Conservation (phyloP, 2,329 filamentous ascomycete genomes). For the Aspergillus floridensis region DNA sequence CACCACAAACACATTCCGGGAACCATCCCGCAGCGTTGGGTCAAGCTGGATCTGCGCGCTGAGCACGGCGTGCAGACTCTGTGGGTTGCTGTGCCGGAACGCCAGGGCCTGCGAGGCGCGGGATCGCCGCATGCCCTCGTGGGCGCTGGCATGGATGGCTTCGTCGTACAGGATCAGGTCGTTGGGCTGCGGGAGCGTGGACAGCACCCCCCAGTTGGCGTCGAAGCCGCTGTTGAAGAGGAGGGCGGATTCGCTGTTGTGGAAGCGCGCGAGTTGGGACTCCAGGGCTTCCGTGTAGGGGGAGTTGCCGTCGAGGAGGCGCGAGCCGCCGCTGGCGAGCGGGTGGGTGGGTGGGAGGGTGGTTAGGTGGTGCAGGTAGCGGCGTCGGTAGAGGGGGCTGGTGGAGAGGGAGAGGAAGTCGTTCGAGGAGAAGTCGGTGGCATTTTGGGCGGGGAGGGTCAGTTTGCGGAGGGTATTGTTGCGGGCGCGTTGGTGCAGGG, state of each 20-base stretch:
- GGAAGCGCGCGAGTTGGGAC: constrained; percentile 57
- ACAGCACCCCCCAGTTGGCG: constrained; percentile 64
- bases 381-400: constrained; percentile 46
- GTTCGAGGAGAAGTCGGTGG: constrained; percentile 63
- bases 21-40: constrained; percentile 35
- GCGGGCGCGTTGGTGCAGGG: constrained; percentile 40
- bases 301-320: constrained; percentile 65
- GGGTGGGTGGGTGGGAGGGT: constrained; percentile 36
- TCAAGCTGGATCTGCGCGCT: constrained; percentile 30
- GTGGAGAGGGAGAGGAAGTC: constrained; percentile 62
- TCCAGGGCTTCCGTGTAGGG: constrained; percentile 60
- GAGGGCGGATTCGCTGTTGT: constrained; percentile 56
- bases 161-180: constrained; percentile 71
- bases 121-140: constrained; percentile 71
- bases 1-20: constrained; percentile 62
- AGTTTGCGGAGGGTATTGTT: constrained; percentile 48
- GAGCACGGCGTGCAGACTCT: constrained; percentile 39
- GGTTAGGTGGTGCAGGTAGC: constrained; percentile 50
- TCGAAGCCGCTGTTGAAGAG: constrained; percentile 66
- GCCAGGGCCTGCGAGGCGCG: constrained; percentile 49
- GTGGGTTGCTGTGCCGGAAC: constrained; percentile 50
- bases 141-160: constrained; percentile 72
- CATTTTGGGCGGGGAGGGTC: constrained; percentile 43
- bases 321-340: constrained; percentile 58
- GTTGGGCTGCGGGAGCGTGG: constrained; percentile 57